Evolutionary conservation across 2,329 filamentous ascomycete species (phyloP), one percentile per base, ranked within the genome.

Genomic region (Arthrobotrys pseudoclavata): DNA sequence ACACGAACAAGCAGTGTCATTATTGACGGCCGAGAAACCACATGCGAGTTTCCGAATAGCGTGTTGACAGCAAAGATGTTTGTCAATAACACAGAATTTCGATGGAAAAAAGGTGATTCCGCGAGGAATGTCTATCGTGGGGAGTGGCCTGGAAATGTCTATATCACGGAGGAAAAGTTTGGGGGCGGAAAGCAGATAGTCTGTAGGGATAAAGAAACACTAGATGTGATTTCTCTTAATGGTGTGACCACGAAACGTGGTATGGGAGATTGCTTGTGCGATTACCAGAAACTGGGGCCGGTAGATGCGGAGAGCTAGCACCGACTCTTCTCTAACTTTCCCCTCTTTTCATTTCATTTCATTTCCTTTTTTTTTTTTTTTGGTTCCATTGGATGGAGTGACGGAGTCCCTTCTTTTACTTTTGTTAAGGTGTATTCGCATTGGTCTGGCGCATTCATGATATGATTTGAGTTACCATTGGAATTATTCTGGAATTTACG

Each of bases 1-100:
- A 70, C 72, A 45, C 60, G 60, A 61, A 66, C 57, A 4, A 61
- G 66, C 15, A 55, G 24, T 7, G 13, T 70, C 24, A 24, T 40
- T 20, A 53, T 70, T 29, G 42, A 55, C 29, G 72, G 72, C n/a
- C 20, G 42, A 13, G 37, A 48, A 26, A 50, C 60, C 9, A 66
- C 26, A 5, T 76, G 72, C 60, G 72, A 76, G 34, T 76, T 76
- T 24, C 72, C 72, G 13, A 70, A 55, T 40, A 76, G 66, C 29
- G 12, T 76, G 6, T 42, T 76, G 20, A 76, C 72, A 5, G 72
- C 63, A 18, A 66, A 68, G 9, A 34, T 76, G 26, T 76, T 69
- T 29, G 60, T 76, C 13, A 76, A 76, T 26, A 64, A 53, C 3
- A 70, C 66, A 5, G 42, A 42, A 7, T 66, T 66, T 26, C 52